Percentiles rank a stretch among this genome's conserved stretches.
Evolutionary conservation across 1,284 basidiomycete species (phyloP).

Genomic region (Puccinia triticina): DNA sequence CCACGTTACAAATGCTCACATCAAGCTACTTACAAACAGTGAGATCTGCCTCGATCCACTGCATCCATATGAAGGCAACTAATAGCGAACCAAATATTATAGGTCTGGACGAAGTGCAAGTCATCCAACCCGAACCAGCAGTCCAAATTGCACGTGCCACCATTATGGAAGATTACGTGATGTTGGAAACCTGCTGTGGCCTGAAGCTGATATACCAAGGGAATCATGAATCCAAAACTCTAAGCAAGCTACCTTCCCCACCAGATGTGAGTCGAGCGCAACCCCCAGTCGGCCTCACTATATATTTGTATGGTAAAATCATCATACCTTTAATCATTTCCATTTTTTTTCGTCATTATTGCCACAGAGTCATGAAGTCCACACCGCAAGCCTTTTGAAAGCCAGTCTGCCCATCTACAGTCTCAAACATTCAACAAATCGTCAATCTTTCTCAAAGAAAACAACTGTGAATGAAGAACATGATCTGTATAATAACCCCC

Average conservation of each 20-base stretch:
- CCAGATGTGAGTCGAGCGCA: slow-evolving; percentile 16
- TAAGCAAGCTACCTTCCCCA: slow-evolving; percentile 40
- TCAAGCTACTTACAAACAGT: slow-evolving; percentile 28
- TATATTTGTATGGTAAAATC: too few species aligned
- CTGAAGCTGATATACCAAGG: slow-evolving; percentile 40
- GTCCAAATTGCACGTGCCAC: slow-evolving; percentile 26
- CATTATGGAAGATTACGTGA: slow-evolving; percentile 32
- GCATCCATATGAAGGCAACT: not conserved
- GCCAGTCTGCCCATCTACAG: slow-evolving; percentile 17
- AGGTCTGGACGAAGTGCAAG: slow-evolving; percentile 40
- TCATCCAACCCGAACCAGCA: slow-evolving; percentile 30
- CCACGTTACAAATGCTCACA: slow-evolving; percentile 25
- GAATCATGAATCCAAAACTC: slow-evolving; percentile 31
- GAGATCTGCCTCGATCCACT: not conserved
- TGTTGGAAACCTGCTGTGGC: slow-evolving; percentile 32
- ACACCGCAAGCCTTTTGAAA: slow-evolving; percentile 30
- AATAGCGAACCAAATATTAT: not conserved
- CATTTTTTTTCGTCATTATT: not conserved
- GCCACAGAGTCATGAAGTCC: slow-evolving; percentile 7
- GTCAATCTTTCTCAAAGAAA: not conserved
- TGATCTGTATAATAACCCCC: slow-evolving; percentile 21
- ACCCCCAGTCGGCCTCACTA: not conserved
- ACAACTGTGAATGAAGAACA: slow-evolving; percentile 2
- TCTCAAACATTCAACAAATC: not conserved
- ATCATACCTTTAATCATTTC: not conserved